phyloP scores from a whole-genome alignment of 306 rosid genomes.

The Morella rubra region DNA sequence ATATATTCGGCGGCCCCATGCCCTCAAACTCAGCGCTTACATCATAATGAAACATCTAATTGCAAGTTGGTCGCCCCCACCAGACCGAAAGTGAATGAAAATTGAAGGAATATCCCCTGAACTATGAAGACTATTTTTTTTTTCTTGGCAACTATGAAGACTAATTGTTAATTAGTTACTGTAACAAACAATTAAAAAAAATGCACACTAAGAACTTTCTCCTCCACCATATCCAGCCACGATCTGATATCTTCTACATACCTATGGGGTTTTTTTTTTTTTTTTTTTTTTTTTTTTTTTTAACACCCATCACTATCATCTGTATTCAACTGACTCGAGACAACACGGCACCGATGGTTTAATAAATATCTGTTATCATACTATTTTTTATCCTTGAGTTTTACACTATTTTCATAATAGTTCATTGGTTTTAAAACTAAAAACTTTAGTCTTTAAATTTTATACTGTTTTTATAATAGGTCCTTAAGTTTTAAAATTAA shows the following conservation, averaged over 20 bases:
- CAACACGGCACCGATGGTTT: too few species aligned
- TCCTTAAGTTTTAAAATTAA: too few species aligned
- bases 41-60: not conserved
- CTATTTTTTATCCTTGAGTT: too few species aligned
- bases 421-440: too few species aligned
- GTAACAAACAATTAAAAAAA: not conserved
- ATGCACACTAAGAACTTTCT: not conserved
- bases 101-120: not conserved
- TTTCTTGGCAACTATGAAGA: not conserved
- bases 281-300: too few species aligned
- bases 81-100: not conserved
- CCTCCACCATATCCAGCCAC: not conserved
- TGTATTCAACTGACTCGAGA: too few species aligned
- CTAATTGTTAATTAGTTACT: not conserved
- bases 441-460: too few species aligned
- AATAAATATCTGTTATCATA: too few species aligned
- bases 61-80: conserved; percentile 12
- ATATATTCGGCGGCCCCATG: not conserved
- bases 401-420: too few species aligned
- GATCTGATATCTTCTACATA: not conserved
- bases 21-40: not conserved
- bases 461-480: too few species aligned
- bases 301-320: too few species aligned
- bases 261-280: too few species aligned
- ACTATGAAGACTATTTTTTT: not conserved